Evolutionary conservation across 306 rosid genomes (phyloP).

Genomic region (Quercus bicolor): DNA sequence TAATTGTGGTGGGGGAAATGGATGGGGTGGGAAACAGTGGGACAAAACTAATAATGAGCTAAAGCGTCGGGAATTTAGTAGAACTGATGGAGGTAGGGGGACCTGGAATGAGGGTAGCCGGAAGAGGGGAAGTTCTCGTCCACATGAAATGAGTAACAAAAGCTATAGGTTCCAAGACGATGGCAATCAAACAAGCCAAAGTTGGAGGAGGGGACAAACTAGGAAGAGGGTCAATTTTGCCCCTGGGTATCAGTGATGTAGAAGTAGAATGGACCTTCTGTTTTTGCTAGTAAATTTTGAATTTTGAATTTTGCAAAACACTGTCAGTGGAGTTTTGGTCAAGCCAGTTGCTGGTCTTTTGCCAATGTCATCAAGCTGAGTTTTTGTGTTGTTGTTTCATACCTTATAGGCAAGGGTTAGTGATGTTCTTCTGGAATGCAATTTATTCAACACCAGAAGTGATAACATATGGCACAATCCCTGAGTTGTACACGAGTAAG

Average conservation of each 20-base stretch:
- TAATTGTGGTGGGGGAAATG: slow-evolving; percentile 20
- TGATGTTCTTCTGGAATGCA: background rate
- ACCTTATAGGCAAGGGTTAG: background rate
- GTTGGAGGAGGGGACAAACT: slow-evolving; percentile 41
- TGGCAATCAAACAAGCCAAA: slow-evolving; percentile 30
- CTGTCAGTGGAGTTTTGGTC: slow-evolving; percentile 3
- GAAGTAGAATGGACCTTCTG: slow-evolving; percentile 7
- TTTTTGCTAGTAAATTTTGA: background rate
- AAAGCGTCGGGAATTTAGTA: slow-evolving; percentile 31
- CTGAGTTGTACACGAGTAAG: background rate
- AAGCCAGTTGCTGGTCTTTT: slow-evolving; percentile 7
- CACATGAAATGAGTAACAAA: slow-evolving; percentile 16
- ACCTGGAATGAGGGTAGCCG: slow-evolving; percentile 27
- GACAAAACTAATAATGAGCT: slow-evolving; percentile 27
- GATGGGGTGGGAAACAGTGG: slow-evolving; percentile 37
- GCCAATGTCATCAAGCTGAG: background rate
- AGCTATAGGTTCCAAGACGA: slow-evolving; percentile 41
- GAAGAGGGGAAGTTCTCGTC: slow-evolving; percentile 31
- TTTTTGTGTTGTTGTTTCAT: background rate
- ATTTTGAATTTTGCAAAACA: slow-evolving; percentile 11
- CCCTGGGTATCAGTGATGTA: slow-evolving; percentile 11
- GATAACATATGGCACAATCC: background rate
- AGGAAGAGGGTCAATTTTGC: slow-evolving; percentile 40
- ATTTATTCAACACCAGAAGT: background rate
- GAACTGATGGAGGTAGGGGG: slow-evolving; percentile 25